Evolutionary conservation across 139 green algal genomes (phyloP), one percentile per base, ranked within the genome.

Genomic region (Haematococcus lacustris): DNA sequence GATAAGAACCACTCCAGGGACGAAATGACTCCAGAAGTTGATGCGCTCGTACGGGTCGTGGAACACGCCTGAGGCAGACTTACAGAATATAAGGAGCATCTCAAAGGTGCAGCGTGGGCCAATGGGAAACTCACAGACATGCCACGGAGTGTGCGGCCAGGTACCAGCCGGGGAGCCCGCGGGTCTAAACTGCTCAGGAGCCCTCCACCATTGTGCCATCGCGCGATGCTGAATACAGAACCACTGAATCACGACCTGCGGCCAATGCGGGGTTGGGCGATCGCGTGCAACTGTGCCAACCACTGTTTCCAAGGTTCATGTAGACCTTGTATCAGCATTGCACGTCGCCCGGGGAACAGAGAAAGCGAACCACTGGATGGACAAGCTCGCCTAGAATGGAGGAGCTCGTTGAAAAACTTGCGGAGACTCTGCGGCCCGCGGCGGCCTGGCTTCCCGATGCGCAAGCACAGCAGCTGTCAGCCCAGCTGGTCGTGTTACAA

Each of bases 11-110:
- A 80, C 6, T 0, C 82, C 85, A 0, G 91, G 91, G 1, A 92
- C n/a, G 13, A 77, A 80, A 51, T 96, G 91, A 17, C 71, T 87
- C 89, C 89, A 96, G 50, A 96, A 87, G 70, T 96, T 96, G 32
- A 96, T 80, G 17, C 89, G 77, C 69, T 96, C 91, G 59, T 96
- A 96, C 0, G 86, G 82, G 68, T 96, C 91, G 57, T 85, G 79
- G 13, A 93, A 79, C 4, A 80, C 77, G 59, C 84, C 83, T 91
- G 82, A 34, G 21, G 63, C 25, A 25, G 51, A 34, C 4, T n/a
- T 1, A 60, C 39, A 60, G 4, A 32, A 41, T 70, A 51, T 30
- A 9, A 32, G 40, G 6, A 62, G 25, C 3, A 63, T 26, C 33
- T 51, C 33, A 47, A 38, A 35, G 13, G 13, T 57, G 47, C 13